A percentile compares a stretch with the other conserved stretches of the same genome.
phyloP scores from a whole-genome alignment of 257 asterid genomes.

The Solanum clarkiae region DNA sequence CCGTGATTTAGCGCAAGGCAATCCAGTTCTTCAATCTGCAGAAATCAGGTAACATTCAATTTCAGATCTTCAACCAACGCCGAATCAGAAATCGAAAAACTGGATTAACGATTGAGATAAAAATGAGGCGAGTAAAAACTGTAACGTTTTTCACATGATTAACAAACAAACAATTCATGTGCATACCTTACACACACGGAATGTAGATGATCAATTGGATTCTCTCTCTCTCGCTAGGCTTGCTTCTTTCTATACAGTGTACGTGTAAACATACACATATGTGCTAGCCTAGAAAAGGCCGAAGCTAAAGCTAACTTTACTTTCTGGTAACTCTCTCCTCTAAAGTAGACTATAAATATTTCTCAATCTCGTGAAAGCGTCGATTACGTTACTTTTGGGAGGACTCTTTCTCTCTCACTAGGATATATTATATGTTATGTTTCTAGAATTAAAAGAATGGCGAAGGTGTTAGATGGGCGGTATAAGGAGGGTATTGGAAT shows the following conservation, averaged over 20 bases:
- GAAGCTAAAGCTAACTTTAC: conserved; percentile 14
- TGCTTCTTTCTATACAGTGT: not conserved
- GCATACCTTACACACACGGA: conserved; percentile 10
- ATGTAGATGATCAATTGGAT: conserved; percentile 7
- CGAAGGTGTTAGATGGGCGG: not conserved
- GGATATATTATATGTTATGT: not conserved
- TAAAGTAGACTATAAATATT: conserved; percentile 6
- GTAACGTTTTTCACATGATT: not conserved
- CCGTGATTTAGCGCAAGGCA: not conserved
- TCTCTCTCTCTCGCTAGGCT: not conserved
- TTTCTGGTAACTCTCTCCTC: conserved; percentile 27
- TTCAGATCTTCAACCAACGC: not conserved
- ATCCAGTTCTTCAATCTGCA: conserved; percentile 20
- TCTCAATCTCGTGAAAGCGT: conserved; percentile 36
- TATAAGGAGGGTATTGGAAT: not conserved
- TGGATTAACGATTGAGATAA: not conserved
- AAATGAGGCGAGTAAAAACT: not conserved
- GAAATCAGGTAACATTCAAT: not conserved
- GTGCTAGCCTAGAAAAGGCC: not conserved
- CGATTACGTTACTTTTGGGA: conserved; percentile 23
- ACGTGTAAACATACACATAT: not conserved
- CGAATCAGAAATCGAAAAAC: not conserved
- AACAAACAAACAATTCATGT: not conserved
- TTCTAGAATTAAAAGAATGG: not conserved
- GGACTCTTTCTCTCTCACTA: not conserved